A percentile compares a stretch with the other conserved stretches of the same genome.
phyloP scores from a whole-genome alignment of 257 asterid genomes.

The Salvia hispanica region DNA sequence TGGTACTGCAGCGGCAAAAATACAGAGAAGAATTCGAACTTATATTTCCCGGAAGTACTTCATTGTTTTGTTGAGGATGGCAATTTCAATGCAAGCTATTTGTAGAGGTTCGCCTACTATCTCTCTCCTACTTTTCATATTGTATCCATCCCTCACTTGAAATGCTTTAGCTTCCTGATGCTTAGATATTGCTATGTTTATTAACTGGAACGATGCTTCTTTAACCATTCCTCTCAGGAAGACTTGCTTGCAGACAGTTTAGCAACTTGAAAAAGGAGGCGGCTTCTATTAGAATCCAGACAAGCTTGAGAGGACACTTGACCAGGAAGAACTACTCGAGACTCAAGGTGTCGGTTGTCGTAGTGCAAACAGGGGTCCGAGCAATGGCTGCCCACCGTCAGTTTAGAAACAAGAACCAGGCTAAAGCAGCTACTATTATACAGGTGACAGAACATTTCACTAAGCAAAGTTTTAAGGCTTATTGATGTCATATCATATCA shows the following conservation, averaged over 20 bases:
- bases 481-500: slow-evolving; percentile 26
- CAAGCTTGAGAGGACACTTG: slow-evolving; percentile 68
- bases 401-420: slow-evolving; percentile 65
- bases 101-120: slow-evolving; percentile 69
- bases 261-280: slow-evolving; percentile 66
- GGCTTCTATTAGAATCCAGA: slow-evolving; percentile 83
- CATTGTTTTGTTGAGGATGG: slow-evolving; percentile 72
- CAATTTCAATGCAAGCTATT: slow-evolving; percentile 69
- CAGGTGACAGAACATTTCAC: slow-evolving; percentile 60
- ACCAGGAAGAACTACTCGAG: slow-evolving; percentile 58
- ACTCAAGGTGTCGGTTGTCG: slow-evolving; percentile 56
- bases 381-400: slow-evolving; percentile 73
- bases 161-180: slow-evolving; percentile 12
- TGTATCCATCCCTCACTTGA: neutral
- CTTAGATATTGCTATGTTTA: slow-evolving; percentile 3
- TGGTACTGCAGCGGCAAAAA: slow-evolving; percentile 74
- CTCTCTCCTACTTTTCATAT: neutral
- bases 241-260: slow-evolving; percentile 65
- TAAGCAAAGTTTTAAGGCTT: slow-evolving; percentile 16
- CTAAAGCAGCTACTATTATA: slow-evolving; percentile 63
- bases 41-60: slow-evolving; percentile 74
- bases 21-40: slow-evolving; percentile 78
- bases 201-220: neutral
- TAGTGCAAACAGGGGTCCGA: slow-evolving; percentile 78
- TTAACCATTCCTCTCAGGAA: slow-evolving; percentile 50